A percentile compares a stretch with the other conserved stretches of the same genome.
These are phyloP conservation scores for Mucor velutinosus DNA, from an alignment of 371 early-diverging fungal genomes.

Conservation along the genomic window DNA sequence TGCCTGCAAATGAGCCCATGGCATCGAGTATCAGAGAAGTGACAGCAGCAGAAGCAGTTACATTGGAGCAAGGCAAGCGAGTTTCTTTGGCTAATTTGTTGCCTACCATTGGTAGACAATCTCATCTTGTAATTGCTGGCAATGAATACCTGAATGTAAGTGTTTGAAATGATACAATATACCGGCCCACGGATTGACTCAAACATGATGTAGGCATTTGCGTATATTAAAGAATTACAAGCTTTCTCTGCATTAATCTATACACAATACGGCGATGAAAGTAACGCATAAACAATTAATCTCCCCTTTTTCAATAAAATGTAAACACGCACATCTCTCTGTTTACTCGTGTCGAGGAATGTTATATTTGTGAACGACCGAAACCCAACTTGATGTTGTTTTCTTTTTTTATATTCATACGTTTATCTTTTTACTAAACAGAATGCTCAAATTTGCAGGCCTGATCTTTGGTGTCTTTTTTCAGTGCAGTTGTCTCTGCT, in stretches of 20 bases:
- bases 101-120: slow-evolving; percentile 77
- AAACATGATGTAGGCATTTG: slow-evolving; percentile 49
- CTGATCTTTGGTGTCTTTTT: neutral
- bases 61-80: slow-evolving; percentile 33
- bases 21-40: slow-evolving; percentile 33
- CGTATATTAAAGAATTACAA: slow-evolving; percentile 71
- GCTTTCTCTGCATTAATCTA: slow-evolving; percentile 77
- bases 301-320: neutral
- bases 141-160: slow-evolving; percentile 81
- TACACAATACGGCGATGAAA: slow-evolving; percentile 58
- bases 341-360: neutral
- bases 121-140: slow-evolving; percentile 80
- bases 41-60: slow-evolving; percentile 17
- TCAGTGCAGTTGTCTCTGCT: neutral
- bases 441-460: neutral
- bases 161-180: neutral
- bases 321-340: neutral
- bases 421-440: neutral
- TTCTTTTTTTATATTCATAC: neutral
- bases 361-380: neutral
- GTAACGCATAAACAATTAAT: slow-evolving; percentile 2
- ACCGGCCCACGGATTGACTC: neutral
- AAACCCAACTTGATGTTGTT: neutral
- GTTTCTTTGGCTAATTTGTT: slow-evolving; percentile 77
- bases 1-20: slow-evolving; percentile 26